Evolutionary conservation across 805 yeast genomes (phyloP).

Genomic region (Lachancea sp.): DNA sequence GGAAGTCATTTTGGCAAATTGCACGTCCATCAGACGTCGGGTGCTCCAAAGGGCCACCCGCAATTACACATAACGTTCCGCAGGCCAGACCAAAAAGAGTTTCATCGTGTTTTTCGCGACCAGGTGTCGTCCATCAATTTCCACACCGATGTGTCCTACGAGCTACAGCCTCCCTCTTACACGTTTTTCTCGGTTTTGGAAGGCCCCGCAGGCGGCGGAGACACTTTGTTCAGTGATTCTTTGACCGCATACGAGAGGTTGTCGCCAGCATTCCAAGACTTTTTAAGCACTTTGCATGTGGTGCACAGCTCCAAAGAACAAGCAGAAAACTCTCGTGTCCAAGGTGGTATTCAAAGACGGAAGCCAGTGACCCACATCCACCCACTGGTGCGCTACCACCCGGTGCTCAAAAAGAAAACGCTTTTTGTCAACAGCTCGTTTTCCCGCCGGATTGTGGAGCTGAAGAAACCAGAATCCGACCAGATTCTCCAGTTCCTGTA

Average conservation of each 20-base stretch:
- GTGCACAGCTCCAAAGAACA: conserved; percentile 67
- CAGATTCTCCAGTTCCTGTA: conserved; percentile 51
- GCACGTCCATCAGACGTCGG: conserved; percentile 70
- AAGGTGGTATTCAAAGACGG: conserved; percentile 63
- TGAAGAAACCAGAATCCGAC: conserved; percentile 67
- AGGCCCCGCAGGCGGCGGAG: conserved; percentile 63
- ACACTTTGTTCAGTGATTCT: conserved; percentile 69
- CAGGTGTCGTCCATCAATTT: conserved; percentile 34
- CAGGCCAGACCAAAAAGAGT: conserved; percentile 34
- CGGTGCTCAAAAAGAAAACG: conserved; percentile 59
- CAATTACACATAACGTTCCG: conserved; percentile 59
- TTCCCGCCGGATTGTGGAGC: conserved; percentile 60
- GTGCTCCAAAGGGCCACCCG: conserved; percentile 54
- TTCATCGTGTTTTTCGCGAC: conserved; percentile 25
- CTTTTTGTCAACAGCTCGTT: conserved; percentile 55
- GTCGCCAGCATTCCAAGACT: conserved; percentile 56
- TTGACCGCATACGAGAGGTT: conserved; percentile 65
- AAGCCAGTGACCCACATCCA: conserved; percentile 52
- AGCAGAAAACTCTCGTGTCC: conserved; percentile 46
- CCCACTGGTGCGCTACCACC: conserved; percentile 68
- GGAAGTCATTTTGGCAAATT: conserved; percentile 63
- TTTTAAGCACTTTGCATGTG: conserved; percentile 56
- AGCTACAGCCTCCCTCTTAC: conserved; percentile 63
- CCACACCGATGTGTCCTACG: conserved; percentile 75
- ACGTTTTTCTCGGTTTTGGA: conserved; percentile 63